Conservation (phyloP, 306 rosid species). For the Trichosanthes cucumerina region DNA sequence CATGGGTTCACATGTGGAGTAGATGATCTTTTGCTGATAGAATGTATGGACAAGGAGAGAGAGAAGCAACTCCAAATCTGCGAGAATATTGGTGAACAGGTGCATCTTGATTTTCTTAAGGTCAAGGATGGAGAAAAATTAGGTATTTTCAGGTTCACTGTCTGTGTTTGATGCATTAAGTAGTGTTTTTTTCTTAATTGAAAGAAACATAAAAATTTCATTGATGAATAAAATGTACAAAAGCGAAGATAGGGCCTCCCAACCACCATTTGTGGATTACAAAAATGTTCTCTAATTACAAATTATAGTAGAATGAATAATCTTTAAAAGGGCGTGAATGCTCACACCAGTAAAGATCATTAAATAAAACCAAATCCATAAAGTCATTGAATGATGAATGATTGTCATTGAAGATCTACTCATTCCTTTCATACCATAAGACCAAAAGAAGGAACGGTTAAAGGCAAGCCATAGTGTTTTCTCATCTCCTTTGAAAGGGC, state of each 20-base stretch:
- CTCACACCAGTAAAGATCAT: background rate
- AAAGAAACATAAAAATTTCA: background rate
- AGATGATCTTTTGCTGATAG: conserved; percentile 66
- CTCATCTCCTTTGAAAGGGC: background rate
- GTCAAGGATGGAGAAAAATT: conserved; percentile 32
- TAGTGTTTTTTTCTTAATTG: background rate
- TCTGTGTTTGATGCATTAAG: background rate
- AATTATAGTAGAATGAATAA: background rate
- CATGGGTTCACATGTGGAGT: conserved; percentile 95
- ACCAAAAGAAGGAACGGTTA: too few species aligned
- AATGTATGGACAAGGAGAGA: conserved; percentile 57
- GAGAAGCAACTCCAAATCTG: conserved; percentile 57
- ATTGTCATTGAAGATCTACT: background rate
- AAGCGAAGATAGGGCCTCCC: background rate
- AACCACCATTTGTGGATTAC: background rate
- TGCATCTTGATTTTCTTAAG: conserved; percentile 54
- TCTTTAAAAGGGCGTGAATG: background rate
- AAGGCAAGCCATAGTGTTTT: background rate
- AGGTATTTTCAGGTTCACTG: conserved; percentile 37
- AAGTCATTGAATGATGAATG: background rate
- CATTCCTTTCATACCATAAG: too few species aligned
- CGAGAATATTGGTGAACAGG: conserved; percentile 72
- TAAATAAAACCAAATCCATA: background rate
- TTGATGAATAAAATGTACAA: background rate
- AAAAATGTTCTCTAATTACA: background rate